These are phyloP conservation scores for Erodium moschatum DNA, from an alignment of 441 rosid genomes.

Conservation along the genomic window DNA sequence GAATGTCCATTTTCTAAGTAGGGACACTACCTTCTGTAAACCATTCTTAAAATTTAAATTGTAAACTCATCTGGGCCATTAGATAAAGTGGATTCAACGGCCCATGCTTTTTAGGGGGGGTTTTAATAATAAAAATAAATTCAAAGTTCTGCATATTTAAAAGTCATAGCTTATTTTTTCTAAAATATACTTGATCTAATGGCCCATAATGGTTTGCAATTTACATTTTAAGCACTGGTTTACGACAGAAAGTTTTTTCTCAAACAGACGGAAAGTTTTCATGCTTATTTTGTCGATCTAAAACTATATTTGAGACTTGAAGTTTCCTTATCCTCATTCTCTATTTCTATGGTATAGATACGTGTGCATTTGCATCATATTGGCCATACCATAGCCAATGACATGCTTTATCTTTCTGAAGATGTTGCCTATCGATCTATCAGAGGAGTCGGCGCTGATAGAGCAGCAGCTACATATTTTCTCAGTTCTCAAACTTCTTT, in stretches of 20 bases:
- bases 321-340: background rate
- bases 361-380: slow-evolving; percentile 71
- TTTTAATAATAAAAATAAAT: no score
- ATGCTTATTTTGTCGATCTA: background rate
- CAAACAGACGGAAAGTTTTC: no score
- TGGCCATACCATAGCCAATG: slow-evolving; percentile 87
- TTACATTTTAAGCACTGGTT: background rate
- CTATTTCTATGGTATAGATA: slow-evolving; percentile 37
- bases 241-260: no score
- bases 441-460: slow-evolving; percentile 41
- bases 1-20: slow-evolving; percentile 20
- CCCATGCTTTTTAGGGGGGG: no score
- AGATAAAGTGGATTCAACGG: no score
- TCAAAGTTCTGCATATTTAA: no score
- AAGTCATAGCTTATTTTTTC: no score
- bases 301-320: background rate
- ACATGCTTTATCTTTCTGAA: slow-evolving; percentile 54
- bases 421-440: slow-evolving; percentile 27
- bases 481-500: slow-evolving; percentile 24
- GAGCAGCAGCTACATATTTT: slow-evolving; percentile 37
- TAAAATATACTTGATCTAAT: no score
- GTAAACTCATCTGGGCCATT: no score
- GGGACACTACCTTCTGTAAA: no score
- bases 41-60: no score
- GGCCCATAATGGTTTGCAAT: no score